A percentile compares a stretch with the other conserved stretches of the same genome.
phyloP scores from a whole-genome alignment of 768 basidiomycete genomes.

The Leccinum longicurvipes region DNA sequence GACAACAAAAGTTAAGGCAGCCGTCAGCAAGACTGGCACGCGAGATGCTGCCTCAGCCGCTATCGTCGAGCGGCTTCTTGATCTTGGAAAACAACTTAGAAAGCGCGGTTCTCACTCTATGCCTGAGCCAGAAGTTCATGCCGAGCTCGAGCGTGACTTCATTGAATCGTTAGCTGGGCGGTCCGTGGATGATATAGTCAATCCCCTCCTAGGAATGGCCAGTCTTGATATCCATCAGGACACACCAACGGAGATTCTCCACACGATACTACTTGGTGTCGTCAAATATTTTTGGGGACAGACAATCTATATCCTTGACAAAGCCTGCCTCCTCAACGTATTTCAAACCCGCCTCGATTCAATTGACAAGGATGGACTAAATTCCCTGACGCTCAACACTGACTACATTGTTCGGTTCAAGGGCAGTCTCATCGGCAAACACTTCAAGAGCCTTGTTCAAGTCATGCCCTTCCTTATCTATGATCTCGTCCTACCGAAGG shows the following conservation, averaged over 20 bases:
- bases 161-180: no score
- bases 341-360: constrained; percentile 29
- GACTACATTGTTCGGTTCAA: constrained; percentile 34
- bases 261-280: constrained; percentile 33
- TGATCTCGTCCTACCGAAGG: constrained; percentile 24
- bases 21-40: constrained; percentile 36
- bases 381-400: constrained; percentile 21
- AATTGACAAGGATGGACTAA: constrained; percentile 21
- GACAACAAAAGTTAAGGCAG: constrained; percentile 6
- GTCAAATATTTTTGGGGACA: constrained; percentile 36
- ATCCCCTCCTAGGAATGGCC: constrained; percentile 9
- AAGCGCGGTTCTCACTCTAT: no score
- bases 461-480: constrained; percentile 30
- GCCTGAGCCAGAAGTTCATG: no score
- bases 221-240: constrained; percentile 33
- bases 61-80: constrained; percentile 29
- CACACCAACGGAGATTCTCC: constrained; percentile 33
- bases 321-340: constrained; percentile 8
- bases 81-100: constrained; percentile 23
- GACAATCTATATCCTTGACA: constrained; percentile 20
- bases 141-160: no score
- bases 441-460: constrained; percentile 32
- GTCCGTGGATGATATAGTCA: constrained; percentile 2
- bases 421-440: constrained; percentile 30
- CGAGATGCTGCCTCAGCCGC: constrained; percentile 30